Percentiles rank a stretch among this genome's conserved stretches.
Conservation (phyloP, 495 filamentous ascomycete genomes). For the Physcia stellaris region DNA sequence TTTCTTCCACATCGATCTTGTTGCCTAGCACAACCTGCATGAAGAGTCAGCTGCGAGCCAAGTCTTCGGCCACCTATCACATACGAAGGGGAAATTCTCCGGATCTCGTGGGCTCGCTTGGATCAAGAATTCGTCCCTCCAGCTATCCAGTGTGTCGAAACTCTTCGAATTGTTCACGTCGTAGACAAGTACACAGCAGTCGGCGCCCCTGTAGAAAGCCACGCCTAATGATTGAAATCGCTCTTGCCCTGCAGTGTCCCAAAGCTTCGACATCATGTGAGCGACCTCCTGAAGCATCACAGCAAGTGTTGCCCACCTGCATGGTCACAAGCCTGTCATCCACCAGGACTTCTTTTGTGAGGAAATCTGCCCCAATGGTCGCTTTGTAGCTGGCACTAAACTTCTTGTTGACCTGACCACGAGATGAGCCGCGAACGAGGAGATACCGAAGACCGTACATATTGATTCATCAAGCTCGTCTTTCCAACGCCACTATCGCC, state of each 20-base stretch:
- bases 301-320: constrained; percentile 52
- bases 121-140: constrained; percentile 97
- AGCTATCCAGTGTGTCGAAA: constrained; percentile 96
- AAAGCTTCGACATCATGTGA: constrained; percentile 47
- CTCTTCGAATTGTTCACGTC: constrained; percentile 99
- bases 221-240: constrained; percentile 96
- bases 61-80: constrained; percentile 18
- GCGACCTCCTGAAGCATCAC: not conserved
- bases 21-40: constrained; percentile 81
- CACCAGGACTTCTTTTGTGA: constrained; percentile 94
- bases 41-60: constrained; percentile 1
- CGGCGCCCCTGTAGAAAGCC: constrained; percentile 94
- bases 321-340: constrained; percentile 96
- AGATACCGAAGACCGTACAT: constrained; percentile 50
- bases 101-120: constrained; percentile 94
- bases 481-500: constrained; percentile 98
- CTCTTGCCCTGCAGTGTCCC: constrained; percentile 98
- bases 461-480: constrained; percentile 99
- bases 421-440: not conserved
- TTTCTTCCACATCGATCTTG: constrained; percentile 98
- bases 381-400: constrained; percentile 99
- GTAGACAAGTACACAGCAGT: constrained; percentile 97
- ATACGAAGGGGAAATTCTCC: constrained; percentile 94
- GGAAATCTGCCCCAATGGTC: constrained; percentile 96
- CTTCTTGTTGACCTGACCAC: constrained; percentile 90